These are phyloP conservation scores for Teunomyces atbi DNA, from an alignment of 805 yeast genomes.

Conservation along the genomic window DNA sequence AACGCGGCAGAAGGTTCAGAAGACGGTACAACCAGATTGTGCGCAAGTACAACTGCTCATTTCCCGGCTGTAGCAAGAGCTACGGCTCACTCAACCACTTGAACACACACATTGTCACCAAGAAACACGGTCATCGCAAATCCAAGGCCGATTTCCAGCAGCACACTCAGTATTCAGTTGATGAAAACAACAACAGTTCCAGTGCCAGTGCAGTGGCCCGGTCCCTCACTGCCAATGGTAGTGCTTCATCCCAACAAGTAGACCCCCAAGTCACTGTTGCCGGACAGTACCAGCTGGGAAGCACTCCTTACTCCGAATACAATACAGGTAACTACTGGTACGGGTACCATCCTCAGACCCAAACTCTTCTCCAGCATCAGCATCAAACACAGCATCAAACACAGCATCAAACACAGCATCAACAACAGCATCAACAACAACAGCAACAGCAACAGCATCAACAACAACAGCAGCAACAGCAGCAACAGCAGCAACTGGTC, in stretches of 20 bases:
- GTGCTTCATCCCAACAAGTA: not conserved
- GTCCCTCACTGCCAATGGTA: not conserved
- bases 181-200: not conserved
- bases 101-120: slow-evolving; percentile 45
- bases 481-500: slow-evolving; percentile 1
- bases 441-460: slow-evolving; percentile 4
- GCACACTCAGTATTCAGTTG: not conserved
- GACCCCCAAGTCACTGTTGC: not conserved
- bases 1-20: slow-evolving; percentile 34
- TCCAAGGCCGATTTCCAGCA: slow-evolving; percentile 39
- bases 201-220: not conserved
- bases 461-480: not conserved
- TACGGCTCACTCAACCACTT: slow-evolving; percentile 44
- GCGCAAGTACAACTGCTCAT: slow-evolving; percentile 31
- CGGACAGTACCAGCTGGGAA: slow-evolving; percentile 4
- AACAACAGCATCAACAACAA: not conserved
- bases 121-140: slow-evolving; percentile 44
- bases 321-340: slow-evolving; percentile 15
- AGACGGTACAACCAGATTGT: slow-evolving; percentile 37
- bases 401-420: not conserved
- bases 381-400: slow-evolving; percentile 1
- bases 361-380: not conserved
- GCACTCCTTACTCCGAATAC: slow-evolving; percentile 8
- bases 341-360: slow-evolving; percentile 11
- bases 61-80: slow-evolving; percentile 40